Conservation (phyloP, 257 asterid species). For the Mitragyna speciosa region DNA sequence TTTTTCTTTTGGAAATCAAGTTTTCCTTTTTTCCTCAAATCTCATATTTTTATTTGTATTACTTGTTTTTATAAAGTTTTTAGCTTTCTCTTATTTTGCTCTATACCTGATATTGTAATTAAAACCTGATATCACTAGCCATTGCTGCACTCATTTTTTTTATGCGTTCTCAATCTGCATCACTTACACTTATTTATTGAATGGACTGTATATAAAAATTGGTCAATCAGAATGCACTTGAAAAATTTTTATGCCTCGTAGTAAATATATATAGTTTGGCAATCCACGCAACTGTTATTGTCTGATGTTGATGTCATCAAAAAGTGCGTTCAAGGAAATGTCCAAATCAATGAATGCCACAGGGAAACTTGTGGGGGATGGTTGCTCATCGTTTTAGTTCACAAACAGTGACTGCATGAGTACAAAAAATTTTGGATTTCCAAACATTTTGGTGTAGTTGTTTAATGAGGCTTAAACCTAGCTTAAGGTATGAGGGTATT, state of each 20-base stretch:
- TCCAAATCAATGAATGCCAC: not conserved
- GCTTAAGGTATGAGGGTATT: constrained; percentile 1
- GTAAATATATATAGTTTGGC: not conserved
- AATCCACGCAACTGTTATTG: not conserved
- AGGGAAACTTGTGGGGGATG: not conserved
- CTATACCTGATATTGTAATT: not conserved
- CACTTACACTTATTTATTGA: too few relatives aligned
- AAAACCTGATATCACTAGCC: not conserved
- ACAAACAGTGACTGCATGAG: not conserved
- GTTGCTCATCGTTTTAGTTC: not conserved
- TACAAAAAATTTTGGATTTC: too few relatives aligned
- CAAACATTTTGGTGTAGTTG: not conserved
- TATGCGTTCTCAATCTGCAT: not conserved
- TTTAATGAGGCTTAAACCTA: not conserved
- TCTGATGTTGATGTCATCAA: not conserved
- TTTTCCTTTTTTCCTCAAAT: not conserved
- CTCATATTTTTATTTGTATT: not conserved
- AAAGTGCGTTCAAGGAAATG: not conserved
- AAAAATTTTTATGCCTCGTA: not conserved
- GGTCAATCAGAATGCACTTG: not conserved
- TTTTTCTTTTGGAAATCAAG: not conserved
- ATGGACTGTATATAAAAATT: not conserved
- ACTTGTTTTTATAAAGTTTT: not conserved
- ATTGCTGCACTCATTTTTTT: not conserved
- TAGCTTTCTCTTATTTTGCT: not conserved